Percentiles rank a stretch among this genome's conserved stretches.
These are phyloP conservation scores for Aspergillus campestris DNA, from an alignment of 495 filamentous ascomycete species.

Conservation along the genomic window DNA sequence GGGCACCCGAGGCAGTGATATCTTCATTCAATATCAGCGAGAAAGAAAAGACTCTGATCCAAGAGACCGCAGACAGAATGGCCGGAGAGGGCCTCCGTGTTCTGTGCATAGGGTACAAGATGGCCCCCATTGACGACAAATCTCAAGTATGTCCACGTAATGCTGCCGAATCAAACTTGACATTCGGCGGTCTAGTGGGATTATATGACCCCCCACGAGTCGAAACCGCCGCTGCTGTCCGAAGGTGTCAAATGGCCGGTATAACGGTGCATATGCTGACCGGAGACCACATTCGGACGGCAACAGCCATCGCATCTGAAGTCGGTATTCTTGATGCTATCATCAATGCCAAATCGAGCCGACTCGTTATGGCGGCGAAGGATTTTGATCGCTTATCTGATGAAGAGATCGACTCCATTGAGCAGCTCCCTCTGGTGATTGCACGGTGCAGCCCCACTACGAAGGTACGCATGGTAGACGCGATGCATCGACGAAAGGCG, in stretches of 20 bases:
- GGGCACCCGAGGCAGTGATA: constrained; percentile 56
- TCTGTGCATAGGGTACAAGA: constrained; percentile 60
- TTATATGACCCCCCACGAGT: constrained; percentile 63
- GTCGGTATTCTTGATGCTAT: constrained; percentile 53
- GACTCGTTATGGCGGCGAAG: constrained; percentile 52
- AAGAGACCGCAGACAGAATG: constrained; percentile 51
- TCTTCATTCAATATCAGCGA: constrained; percentile 46
- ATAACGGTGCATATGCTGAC: constrained; percentile 66
- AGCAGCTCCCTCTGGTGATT: constrained; percentile 57
- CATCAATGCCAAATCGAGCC: constrained; percentile 41
- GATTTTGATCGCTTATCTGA: constrained; percentile 56
- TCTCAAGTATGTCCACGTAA: constrained; percentile 23
- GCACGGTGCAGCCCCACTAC: constrained; percentile 62
- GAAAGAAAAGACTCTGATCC: constrained; percentile 43
- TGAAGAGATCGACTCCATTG: constrained; percentile 50
- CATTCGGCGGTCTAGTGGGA: constrained; percentile 51
- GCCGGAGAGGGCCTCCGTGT: constrained; percentile 74
- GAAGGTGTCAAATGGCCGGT: constrained; percentile 51
- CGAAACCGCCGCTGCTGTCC: constrained; percentile 47
- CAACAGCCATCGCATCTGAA: constrained; percentile 52
- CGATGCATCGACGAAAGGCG: constrained; percentile 54
- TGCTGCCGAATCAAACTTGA: constrained; percentile 45
- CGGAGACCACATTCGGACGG: constrained; percentile 56
- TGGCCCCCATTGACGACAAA: constrained; percentile 13
- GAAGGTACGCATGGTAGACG: constrained; percentile 64